Base-by-base conservation (phyloP, 352 stramenopile genomes). In the Phytophthora megakarya region DNA sequence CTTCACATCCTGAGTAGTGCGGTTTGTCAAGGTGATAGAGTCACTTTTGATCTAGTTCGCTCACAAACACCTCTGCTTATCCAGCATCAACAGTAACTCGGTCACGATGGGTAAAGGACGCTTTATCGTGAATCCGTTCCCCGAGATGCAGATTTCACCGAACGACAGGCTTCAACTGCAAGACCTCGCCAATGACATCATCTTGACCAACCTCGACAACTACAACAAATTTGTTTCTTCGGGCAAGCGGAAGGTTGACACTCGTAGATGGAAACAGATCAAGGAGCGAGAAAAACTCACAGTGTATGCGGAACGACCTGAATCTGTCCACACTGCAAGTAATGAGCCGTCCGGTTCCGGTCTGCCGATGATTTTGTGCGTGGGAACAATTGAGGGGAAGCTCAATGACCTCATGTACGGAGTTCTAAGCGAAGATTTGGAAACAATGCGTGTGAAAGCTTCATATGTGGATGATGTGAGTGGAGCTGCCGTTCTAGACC, bases 41-140 rank as follows among this genome's bases (percentile, higher is more conserved):
- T 13, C 42, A 44, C 32, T 64, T 64, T 28, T 12, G 9, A 16
- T 39, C 37, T 43, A 32, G 25, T 22, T 35, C 13, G 21, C 18
- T 37, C 55, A 16, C 10, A 11, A 64, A 3, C 76, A 45, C 53
- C 67, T 46, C 16, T 49, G 23, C 30, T 39, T n/a, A n/a, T n/a
- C 30, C 3, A 35, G 1, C 30, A 2, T 35, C 30, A n/a, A 11
- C 16, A 18, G n/a, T n/a, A n/a, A n/a, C n/a, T 21, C 16, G 12
- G 3, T 3, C n/a, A 43, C 28, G 13, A 65, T 67, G 56, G 67
- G 63, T 25, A 72, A 71, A 35, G 57, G 51, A 37, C 63, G 62
- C 5, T 61, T 76, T 38, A 66, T 66, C 51, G 19, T 65, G 8
- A 68, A 78, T 18, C 67, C 72, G 56, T 84, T 79, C 40, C 40